Evolutionary conservation across 163 green algal species (phyloP).

Genomic region (Scenedesmus sp.): DNA sequence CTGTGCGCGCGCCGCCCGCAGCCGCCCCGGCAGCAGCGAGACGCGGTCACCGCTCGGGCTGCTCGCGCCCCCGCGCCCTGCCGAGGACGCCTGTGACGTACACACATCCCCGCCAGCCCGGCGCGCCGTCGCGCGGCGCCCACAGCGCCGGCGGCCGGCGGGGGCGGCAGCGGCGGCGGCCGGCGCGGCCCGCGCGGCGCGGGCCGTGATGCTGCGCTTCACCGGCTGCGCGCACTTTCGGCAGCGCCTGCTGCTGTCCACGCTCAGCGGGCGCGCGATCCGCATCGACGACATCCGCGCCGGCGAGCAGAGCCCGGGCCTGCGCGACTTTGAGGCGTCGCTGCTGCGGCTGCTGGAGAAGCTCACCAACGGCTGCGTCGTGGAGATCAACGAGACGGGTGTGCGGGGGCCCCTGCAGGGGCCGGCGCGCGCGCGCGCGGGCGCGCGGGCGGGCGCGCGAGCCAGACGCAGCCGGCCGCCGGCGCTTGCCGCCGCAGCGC

Average conservation of each 20-base stretch:
- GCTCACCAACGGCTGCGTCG: conserved; percentile 91
- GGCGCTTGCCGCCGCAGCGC: not conserved
- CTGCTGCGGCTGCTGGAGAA: conserved; percentile 97
- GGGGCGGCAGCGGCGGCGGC: no score
- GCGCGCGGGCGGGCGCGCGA: not conserved
- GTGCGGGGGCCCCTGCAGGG: not conserved
- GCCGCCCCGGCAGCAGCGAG: no score
- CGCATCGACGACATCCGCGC: conserved; percentile 94
- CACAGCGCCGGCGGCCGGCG: not conserved
- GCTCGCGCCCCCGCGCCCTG: no score
- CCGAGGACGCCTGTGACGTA: no score
- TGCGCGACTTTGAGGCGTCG: conserved; percentile 91
- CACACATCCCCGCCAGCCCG: no score
- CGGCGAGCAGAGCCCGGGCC: conserved; percentile 66
- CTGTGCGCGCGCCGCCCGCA: no score
- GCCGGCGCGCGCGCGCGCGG: no score
- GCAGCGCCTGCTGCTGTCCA: conserved; percentile 86
- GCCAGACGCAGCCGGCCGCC: not conserved
- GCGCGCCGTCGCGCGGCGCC: no score
- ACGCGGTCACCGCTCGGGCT: no score
- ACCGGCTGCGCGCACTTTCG: conserved; percentile 82
- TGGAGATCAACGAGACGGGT: conserved; percentile 99
- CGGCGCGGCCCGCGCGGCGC: not conserved
- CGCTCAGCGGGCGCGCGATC: conserved; percentile 80
- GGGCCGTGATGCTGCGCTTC: conserved; percentile 78